Evolutionary conservation across 2,329 filamentous ascomycete genomes (phyloP).

Genomic region (Microsporum ferrugineum): DNA sequence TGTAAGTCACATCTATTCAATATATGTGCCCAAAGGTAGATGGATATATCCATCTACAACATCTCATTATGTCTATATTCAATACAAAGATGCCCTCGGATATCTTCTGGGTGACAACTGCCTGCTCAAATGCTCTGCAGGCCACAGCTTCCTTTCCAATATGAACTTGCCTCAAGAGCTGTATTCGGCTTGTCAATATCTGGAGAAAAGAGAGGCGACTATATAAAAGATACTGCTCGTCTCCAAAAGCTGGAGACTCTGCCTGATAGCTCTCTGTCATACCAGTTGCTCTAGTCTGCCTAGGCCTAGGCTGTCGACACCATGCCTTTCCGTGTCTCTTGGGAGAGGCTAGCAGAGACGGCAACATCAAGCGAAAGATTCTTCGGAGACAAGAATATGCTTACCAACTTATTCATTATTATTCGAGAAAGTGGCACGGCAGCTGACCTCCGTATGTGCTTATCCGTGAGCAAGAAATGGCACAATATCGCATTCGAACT

Average conservation of each 20-base stretch:
- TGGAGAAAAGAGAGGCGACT: not conserved
- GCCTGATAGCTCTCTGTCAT: too few species aligned
- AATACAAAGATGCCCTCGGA: not conserved
- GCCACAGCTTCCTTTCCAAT: not conserved
- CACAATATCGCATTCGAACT: not conserved
- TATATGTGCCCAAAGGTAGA: not conserved
- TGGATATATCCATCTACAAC: not conserved
- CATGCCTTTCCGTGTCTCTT: not conserved
- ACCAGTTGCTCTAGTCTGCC: too few species aligned
- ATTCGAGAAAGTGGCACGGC: slow-evolving; percentile 2
- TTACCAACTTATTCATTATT: not conserved
- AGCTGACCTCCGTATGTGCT: slow-evolving; percentile 4
- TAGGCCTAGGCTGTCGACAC: not conserved
- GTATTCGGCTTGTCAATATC: not conserved
- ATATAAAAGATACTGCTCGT: not conserved
- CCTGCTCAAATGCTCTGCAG: not conserved
- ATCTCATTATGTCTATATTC: not conserved
- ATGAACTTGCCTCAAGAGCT: not conserved
- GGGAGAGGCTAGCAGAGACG: not conserved
- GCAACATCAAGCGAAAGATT: not conserved
- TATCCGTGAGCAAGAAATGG: slow-evolving; percentile 8
- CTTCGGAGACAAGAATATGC: not conserved
- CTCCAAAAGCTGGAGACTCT: not conserved
- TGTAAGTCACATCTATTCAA: not conserved
- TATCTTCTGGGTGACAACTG: not conserved